Evolutionary conservation across 1,284 basidiomycete species (phyloP).

Genomic region (Heterobasidion occidentale): DNA sequence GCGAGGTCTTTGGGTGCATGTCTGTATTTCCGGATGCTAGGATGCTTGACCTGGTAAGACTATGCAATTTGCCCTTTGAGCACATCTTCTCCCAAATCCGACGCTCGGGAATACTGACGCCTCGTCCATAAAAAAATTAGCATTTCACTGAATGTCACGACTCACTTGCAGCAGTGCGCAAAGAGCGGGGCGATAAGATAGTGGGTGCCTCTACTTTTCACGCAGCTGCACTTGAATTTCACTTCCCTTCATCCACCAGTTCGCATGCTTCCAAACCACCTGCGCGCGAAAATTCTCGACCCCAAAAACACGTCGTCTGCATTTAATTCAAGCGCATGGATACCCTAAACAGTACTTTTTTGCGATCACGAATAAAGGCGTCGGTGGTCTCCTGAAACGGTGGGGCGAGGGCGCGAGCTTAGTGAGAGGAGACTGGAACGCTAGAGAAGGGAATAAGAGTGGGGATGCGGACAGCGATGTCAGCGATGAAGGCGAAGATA

Average conservation of each 20-base stretch:
- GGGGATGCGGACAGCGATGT: slow-evolving; percentile 15
- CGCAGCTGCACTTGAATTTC: not conserved
- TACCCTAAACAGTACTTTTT: slow-evolving; percentile 89
- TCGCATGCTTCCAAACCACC: slow-evolving; percentile 67
- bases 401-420: slow-evolving; percentile 79
- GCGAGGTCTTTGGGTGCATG: slow-evolving; percentile 58
- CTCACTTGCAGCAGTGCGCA: slow-evolving; percentile 63
- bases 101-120: too few relatives aligned
- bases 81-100: too few relatives aligned
- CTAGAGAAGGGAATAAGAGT: slow-evolving; percentile 24
- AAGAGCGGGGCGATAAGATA: slow-evolving; percentile 82
- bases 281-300: slow-evolving; percentile 63
- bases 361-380: slow-evolving; percentile 80
- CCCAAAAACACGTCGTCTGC: slow-evolving; percentile 73
- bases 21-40: slow-evolving; percentile 83
- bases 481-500: slow-evolving; percentile 21
- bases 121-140: slow-evolving; percentile 26
- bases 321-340: slow-evolving; percentile 74
- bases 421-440: slow-evolving; percentile 63
- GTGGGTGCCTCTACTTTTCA: slow-evolving; percentile 37
- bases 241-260: slow-evolving; percentile 36
- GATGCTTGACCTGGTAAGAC: slow-evolving; percentile 68
- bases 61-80: not conserved
- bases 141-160: slow-evolving; percentile 88
- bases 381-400: slow-evolving; percentile 63